Conservation (phyloP, 2,329 filamentous ascomycete species). For the Acrocalymma vagum region DNA sequence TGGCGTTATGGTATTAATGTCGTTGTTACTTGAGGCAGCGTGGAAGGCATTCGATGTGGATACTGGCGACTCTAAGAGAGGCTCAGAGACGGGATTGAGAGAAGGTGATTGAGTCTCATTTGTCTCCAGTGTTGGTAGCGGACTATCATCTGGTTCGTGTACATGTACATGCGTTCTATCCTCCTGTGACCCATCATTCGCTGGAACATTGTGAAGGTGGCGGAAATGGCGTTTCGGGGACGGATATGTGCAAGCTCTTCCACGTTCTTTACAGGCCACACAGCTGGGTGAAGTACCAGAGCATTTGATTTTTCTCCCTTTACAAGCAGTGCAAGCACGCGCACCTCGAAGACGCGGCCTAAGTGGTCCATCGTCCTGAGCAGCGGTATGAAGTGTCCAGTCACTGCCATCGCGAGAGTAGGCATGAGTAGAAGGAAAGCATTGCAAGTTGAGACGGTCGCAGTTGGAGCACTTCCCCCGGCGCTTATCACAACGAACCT, state of each 20-base stretch:
- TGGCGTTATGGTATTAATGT: too few relatives aligned
- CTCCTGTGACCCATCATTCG: not conserved
- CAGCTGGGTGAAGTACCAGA: not conserved
- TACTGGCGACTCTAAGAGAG: conserved; percentile 6
- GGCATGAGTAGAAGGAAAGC: too few relatives aligned
- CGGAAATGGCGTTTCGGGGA: conserved; percentile 12
- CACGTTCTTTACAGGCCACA: not conserved
- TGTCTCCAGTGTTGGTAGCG: too few relatives aligned
- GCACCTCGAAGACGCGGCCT: too few relatives aligned
- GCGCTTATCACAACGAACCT: conserved; percentile 15
- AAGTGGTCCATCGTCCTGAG: too few relatives aligned
- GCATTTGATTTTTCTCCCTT: too few relatives aligned
- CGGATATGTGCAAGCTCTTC: conserved; percentile 8
- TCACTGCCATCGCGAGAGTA: too few relatives aligned
- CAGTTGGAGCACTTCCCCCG: conserved; percentile 14
- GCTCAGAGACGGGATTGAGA: not conserved
- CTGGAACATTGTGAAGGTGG: not conserved
- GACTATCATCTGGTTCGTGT: not conserved
- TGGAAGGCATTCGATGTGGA: conserved; percentile 16
- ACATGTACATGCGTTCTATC: not conserved
- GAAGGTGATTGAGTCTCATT: too few relatives aligned
- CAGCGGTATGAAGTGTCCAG: not conserved
- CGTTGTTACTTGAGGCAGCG: too few relatives aligned
- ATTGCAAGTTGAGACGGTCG: conserved; percentile 13
- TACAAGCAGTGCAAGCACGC: too few relatives aligned